Evolutionary conservation across 1,139 yeast genomes (phyloP), one percentile per base, ranked within the genome.

Genomic region (Waltiozyma sp.): DNA sequence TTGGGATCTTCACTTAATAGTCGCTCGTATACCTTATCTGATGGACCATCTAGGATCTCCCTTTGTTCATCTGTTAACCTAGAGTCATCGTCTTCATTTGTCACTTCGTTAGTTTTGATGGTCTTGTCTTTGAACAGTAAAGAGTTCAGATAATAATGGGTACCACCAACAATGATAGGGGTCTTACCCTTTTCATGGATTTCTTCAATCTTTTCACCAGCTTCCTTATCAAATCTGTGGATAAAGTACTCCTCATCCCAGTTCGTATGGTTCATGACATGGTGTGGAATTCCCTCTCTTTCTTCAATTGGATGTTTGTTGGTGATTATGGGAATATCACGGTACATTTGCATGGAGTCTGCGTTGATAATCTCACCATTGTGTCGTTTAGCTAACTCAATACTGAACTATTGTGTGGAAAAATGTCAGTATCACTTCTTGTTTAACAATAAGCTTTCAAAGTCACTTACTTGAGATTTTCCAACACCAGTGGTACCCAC

Each of bases 401-500:
- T 80, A 44, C 84, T 74, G 48, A 82, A 73, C 73, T 75, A 47
- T 4, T 74, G 47, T 3, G 8, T 8, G 18, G n/a, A n/a, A n/a
- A 8, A n/a, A 26, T 21, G 40, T 38, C 13, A 31, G 10, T 38
- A 15, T 38, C 26, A 8, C 14, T 9, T 14, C 19, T 11, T n/a
- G 33, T 21, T 18, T 16, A n/a, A 24, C 8, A 24, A 8, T 8
- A 6, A 11, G 5, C 13, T 4, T 3, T 10, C 6, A 15, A 14
- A 11, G 9, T 23, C 26, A 26, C 88, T 86, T 1, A 47, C 50
- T 35, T 47, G 51, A 1, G 96, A 89, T 58, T 91, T 91, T 0
- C 98, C 98, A n/a, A 88, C 97, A 1, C 98, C 98, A 0, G 98
- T 91, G 35, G 96, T 89, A 0, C 98, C 98, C 8, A 86, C 85